Base-by-base conservation (phyloP, 306 rosid genomes). In the Rubus idaeus region DNA sequence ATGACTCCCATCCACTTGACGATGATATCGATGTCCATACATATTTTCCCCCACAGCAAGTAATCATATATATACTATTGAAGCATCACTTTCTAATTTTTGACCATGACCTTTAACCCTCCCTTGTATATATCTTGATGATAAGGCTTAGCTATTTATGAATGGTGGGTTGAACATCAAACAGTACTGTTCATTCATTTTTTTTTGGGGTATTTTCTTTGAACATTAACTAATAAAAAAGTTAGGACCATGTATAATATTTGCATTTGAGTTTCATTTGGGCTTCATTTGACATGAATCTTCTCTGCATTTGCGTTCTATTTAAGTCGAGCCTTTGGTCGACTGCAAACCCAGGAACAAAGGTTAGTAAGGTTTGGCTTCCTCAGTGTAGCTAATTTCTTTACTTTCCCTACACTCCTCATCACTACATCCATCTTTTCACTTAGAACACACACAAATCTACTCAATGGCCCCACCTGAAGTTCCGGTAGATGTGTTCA, bases 201-300 rank as follows among this genome's bases (percentile, higher is more conserved):
- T 26, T 11, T 44, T 30, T 44, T 41, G 46, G 13, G 6, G 5
- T 56, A 44, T 56, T 73, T 35, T 10, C 73, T 44, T 47, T 26
- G 49, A 75, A 4, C 42, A 79, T 18, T 30, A 49, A 41, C 23
- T 51, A 9, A 14, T 13, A 60, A 68, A 35, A 13, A 16, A 18
- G 5, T 45, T n/a, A 68, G 72, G 72, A 30, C 20, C 6, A 74
- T 65, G 50, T 65, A 65, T 35, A 66, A 41, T 30, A 30, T 67
- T 65, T 79, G 60, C 82, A 80, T 80, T 74, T 78, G 85, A 61
- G 73, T 84, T 77, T 71, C 88, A 88, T 86, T 86, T 83, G 71
- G 73, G 56, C 52, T 63, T 70, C 79, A 83, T 86, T 65, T 80
- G 40, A 51, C 73, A 57, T 73, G 77, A 75, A 77, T 88, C 77